phyloP scores from a whole-genome alignment of 192 early-diverging fungal genomes.

The Umbelopsis sp. region DNA sequence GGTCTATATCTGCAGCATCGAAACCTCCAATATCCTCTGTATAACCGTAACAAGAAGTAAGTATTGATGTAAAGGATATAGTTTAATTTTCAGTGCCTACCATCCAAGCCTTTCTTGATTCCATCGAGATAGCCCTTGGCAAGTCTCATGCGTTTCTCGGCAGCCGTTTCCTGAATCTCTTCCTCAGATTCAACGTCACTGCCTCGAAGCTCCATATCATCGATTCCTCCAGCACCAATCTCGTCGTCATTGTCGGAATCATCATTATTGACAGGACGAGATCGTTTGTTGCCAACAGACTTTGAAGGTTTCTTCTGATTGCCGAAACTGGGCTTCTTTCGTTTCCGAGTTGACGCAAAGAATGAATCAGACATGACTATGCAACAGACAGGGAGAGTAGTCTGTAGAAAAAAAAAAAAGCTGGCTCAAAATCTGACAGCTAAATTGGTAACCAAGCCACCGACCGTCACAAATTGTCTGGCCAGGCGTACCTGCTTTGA shows the following conservation, averaged over 20 bases:
- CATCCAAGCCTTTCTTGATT: conserved; percentile 66
- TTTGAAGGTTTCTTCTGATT: neutral
- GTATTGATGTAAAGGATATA: conserved; percentile 12
- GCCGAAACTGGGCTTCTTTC: conserved; percentile 13
- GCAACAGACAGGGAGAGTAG: neutral
- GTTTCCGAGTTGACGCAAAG: conserved; percentile 31
- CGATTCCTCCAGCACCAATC: conserved; percentile 56
- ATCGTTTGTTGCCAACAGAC: conserved; percentile 4
- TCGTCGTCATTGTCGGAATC: conserved; percentile 54
- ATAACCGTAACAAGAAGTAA: conserved; percentile 2
- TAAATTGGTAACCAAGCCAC: conserved; percentile 13
- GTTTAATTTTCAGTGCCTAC: conserved; percentile 29
- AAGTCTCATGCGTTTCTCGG: conserved; percentile 90
- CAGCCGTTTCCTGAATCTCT: conserved; percentile 79
- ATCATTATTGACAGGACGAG: conserved; percentile 16
- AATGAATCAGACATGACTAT: conserved; percentile 28
- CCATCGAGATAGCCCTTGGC: conserved; percentile 91
- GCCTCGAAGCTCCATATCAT: conserved; percentile 57
- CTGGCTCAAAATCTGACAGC: neutral
- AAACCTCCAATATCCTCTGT: conserved; percentile 70
- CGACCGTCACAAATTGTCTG: neutral
- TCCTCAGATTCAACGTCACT: conserved; percentile 65
- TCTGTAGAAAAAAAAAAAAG: conserved; percentile 11
- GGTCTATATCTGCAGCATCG: conserved; percentile 91
- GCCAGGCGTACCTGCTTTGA: too few species aligned